Base-by-base conservation (phyloP, 306 rosid genomes). In the Crotalaria pallida region DNA sequence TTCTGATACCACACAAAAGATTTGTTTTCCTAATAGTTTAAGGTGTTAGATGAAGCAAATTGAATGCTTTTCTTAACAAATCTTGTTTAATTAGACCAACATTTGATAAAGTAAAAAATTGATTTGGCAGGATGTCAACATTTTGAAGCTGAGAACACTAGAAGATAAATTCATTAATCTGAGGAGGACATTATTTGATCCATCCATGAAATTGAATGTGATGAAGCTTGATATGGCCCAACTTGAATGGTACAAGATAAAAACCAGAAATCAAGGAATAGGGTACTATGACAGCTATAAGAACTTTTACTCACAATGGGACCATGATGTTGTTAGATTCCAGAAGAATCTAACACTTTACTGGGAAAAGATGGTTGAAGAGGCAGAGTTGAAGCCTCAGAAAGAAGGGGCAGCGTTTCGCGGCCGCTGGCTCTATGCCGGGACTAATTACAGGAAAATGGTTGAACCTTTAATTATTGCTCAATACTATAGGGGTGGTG, bases 251-350 rank as follows among this genome's bases (percentile, higher is more conserved):
- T 92, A 89, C 81, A 89, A 87, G 77, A 81, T 65, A 36, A 2
- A 1, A 0, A 55, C 72, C 0, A 83, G 86, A 40, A 34, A 1
- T 0, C 0, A 0, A 0, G 12, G 38, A 0, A 15, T 22, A 31
- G 96, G 89, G 17, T 89, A 89, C 79, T 86, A 89, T 38, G 98
- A 89, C 69, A 43, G 71, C 36, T 88, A 66, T 87, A 89, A 76
- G 69, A 78, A 26, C 0, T 21, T 2, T 22, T 0, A 0, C 3
- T 2, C 0, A 3, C 1, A 1, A 10, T 0, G 21, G 2, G 92
- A 89, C 69, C 26, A 24, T 0, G 24, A 65, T 10, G 84, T 41
- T 9, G 15, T 27, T 1, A 9, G 0, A 59, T 78, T 0, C 23
- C 66, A 58, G n/a, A 86, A 24, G 73, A 36, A 2, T 3, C 88